These are phyloP conservation scores for Blastobotrys arbuscula DNA, from an alignment of 1,139 yeast species.

Conservation along the genomic window DNA sequence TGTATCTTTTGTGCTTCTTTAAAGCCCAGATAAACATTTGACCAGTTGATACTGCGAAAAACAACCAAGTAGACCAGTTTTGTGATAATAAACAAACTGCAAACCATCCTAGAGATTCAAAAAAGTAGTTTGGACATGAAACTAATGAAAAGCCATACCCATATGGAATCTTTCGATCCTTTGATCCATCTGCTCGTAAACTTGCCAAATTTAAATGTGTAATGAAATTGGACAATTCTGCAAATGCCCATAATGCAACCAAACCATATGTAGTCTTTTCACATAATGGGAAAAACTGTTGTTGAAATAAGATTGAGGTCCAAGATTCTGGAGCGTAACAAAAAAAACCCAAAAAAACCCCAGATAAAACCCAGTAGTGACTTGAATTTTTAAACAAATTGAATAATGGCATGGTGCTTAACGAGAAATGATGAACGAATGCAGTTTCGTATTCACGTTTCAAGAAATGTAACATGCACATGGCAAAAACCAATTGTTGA, in stretches of 20 bases:
- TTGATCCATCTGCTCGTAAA: conserved; percentile 46
- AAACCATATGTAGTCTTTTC: conserved; percentile 22
- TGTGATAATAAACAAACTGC: conserved; percentile 64
- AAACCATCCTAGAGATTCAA: conserved; percentile 75
- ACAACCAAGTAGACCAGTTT: conserved; percentile 70
- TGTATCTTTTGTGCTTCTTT: conserved; percentile 62
- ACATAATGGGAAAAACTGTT: conserved; percentile 23
- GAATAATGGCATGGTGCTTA: conserved; percentile 86
- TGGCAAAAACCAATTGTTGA: conserved; percentile 48
- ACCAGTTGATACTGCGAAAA: conserved; percentile 60
- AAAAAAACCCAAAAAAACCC: conserved; percentile 62
- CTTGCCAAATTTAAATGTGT: conserved; percentile 59
- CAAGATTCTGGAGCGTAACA: conserved; percentile 53
- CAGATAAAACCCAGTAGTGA: conserved; percentile 90
- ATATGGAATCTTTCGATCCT: conserved; percentile 46
- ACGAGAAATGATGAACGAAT: conserved; percentile 76
- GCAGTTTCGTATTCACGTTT: conserved; percentile 88
- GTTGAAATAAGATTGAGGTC: conserved; percentile 28
- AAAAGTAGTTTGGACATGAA: conserved; percentile 80
- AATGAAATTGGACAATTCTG: conserved; percentile 66
- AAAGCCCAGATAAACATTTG: conserved; percentile 83
- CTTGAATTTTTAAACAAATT: conserved; percentile 82
- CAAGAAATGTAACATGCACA: conserved; percentile 68
- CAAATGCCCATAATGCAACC: conserved; percentile 48
- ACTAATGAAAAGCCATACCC: conserved; percentile 45